Evolutionary conservation across 768 basidiomycete species (phyloP).

Genomic region (Hygrophorus russula): DNA sequence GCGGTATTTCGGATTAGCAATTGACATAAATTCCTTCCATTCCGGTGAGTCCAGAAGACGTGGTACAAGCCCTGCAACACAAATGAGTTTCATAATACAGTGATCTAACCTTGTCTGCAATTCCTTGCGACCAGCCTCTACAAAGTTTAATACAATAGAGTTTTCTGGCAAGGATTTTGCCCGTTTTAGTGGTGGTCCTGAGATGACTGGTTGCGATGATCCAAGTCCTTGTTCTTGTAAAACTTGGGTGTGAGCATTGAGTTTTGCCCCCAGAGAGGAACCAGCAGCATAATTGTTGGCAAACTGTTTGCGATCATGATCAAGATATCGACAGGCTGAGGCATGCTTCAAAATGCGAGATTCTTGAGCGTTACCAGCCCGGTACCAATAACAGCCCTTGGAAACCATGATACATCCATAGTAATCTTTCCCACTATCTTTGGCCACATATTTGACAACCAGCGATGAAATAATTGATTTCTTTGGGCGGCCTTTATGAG

Average conservation of each 20-base stretch:
- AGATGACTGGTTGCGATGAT: no score
- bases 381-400: background rate
- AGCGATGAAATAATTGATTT: background rate
- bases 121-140: background rate
- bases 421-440: background rate
- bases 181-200: no score
- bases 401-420: background rate
- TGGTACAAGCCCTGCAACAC: constrained; percentile 13
- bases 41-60: constrained; percentile 13
- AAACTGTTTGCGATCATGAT: background rate
- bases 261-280: background rate
- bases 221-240: no score
- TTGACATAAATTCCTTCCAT: constrained; percentile 15
- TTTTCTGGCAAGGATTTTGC: no score
- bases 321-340: background rate
- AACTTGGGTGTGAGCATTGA: no score
- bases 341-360: background rate
- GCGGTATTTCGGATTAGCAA: constrained; percentile 6
- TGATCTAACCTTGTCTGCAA: constrained; percentile 10
- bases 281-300: background rate
- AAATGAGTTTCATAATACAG: constrained; percentile 13
- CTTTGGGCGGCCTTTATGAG: background rate
- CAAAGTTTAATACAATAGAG: no score
- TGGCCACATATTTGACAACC: background rate
- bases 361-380: background rate